Evolutionary conservation across 208 protist species (phyloP).

Genomic region (Acanthamoeba lenticulata): DNA sequence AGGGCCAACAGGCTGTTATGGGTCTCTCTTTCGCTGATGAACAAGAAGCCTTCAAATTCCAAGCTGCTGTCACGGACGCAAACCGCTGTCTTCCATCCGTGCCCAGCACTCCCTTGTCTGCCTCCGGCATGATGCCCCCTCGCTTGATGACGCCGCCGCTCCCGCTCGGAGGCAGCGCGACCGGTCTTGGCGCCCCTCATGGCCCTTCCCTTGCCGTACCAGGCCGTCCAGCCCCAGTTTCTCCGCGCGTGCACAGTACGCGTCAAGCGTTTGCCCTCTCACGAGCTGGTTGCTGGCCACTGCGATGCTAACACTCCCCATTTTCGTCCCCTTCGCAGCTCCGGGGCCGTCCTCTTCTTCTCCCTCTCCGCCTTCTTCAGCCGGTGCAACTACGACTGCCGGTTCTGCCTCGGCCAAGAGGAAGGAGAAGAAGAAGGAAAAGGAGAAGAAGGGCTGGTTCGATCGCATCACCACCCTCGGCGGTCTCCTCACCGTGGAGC

Average conservation of each 20-base stretch:
- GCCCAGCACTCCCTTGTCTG: too few species aligned
- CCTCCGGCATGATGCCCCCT: too few species aligned
- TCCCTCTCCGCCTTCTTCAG: not conserved
- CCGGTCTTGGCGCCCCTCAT: too few species aligned
- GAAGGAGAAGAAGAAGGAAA: not conserved
- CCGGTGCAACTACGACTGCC: not conserved
- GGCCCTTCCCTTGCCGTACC: too few species aligned
- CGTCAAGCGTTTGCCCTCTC: too few species aligned
- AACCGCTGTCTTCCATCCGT: not conserved
- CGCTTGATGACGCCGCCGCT: too few species aligned
- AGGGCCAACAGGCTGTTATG: not conserved
- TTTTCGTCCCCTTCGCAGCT: too few species aligned
- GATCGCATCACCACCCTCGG: not conserved
- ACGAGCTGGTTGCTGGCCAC: not conserved
- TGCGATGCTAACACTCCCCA: not conserved
- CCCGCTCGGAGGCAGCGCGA: too few species aligned
- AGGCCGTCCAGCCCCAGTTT: not conserved
- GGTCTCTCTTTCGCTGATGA: constrained; percentile 42
- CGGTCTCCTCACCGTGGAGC: not conserved
- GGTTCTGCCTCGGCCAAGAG: not conserved
- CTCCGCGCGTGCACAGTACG: not conserved
- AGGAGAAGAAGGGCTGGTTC: not conserved
- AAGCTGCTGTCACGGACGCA: not conserved
- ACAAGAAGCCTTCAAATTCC: not conserved
- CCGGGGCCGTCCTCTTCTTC: too few species aligned